Conservation (phyloP, 192 early-diverging fungal species). For the Linnemannia elongata region DNA sequence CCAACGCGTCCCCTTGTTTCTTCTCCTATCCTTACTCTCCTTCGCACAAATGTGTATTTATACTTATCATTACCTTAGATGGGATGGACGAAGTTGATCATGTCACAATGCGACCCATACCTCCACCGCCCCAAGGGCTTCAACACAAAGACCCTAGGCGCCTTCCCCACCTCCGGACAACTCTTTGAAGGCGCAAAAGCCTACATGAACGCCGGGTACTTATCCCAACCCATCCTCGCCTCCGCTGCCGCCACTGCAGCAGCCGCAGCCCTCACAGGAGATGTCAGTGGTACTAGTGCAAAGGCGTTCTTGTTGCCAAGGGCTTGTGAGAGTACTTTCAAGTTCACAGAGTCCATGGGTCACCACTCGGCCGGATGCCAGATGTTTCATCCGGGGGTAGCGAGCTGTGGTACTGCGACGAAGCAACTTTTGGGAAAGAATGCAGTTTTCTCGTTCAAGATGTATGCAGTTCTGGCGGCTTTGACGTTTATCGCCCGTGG, state of each 20-base stretch:
- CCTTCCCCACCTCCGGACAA: neutral
- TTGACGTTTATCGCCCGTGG: conserved; percentile 7
- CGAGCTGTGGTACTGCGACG: neutral
- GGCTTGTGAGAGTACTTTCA: neutral
- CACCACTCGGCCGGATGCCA: conserved; percentile 5
- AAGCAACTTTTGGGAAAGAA: neutral
- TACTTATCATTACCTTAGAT: neutral
- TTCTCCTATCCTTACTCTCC: neutral
- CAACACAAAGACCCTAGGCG: neutral
- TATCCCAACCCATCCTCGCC: neutral
- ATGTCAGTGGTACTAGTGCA: no score
- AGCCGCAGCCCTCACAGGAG: neutral
- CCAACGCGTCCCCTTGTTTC: no score
- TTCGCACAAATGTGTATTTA: neutral
- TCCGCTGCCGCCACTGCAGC: neutral
- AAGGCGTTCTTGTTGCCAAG: neutral
- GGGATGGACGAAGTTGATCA: neutral
- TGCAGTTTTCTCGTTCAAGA: conserved; percentile 2
- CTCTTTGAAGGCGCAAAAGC: neutral
- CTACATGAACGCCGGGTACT: neutral
- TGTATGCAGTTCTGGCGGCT: conserved; percentile 5
- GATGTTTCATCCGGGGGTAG: conserved; percentile 5
- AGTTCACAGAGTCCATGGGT: conserved; percentile 1
- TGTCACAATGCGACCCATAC: conserved; percentile 2
- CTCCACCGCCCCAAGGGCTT: neutral